phyloP scores from a whole-genome alignment of 106 monocot species.

The Acanthochlamys bracteata region DNA sequence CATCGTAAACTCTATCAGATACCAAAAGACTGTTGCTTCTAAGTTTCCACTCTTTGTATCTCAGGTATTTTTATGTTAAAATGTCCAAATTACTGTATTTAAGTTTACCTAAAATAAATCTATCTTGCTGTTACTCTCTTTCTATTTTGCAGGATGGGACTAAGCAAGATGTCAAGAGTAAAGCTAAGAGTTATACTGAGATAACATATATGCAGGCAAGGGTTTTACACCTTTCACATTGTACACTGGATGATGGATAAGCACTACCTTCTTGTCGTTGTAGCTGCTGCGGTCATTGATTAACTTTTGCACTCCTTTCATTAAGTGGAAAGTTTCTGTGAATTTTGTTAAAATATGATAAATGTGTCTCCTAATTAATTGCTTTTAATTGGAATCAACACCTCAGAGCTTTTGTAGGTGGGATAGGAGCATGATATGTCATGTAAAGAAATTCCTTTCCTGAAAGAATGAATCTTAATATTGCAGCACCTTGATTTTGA shows the following conservation, averaged over 20 bases:
- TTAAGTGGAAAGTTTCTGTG: too few species aligned
- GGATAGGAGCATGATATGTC: too few species aligned
- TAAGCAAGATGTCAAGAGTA: conserved; percentile 70
- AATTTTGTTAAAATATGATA: too few species aligned
- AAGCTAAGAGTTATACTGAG: conserved; percentile 73
- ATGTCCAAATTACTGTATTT: not conserved
- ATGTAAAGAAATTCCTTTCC: not conserved
- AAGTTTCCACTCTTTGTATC: conserved; percentile 93
- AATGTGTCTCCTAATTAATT: too few species aligned
- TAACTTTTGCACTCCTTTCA: too few species aligned
- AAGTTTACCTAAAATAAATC: not conserved
- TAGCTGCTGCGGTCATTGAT: too few species aligned
- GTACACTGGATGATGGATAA: not conserved
- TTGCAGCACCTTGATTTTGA: conserved; percentile 83
- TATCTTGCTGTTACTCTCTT: too few species aligned
- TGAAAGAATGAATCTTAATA: too few species aligned
- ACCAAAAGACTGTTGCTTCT: conserved; percentile 68
- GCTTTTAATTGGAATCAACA: too few species aligned
- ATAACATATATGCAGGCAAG: conserved; percentile 89
- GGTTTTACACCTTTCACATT: too few species aligned
- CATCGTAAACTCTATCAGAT: conserved; percentile 34
- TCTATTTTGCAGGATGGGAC: conserved; percentile 76
- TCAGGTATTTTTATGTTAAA: conserved; percentile 41
- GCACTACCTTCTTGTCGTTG: too few species aligned
- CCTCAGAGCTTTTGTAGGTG: too few species aligned